Evolutionary conservation across 1,284 basidiomycete species (phyloP).

Genomic region (Apiotrichum porosum): DNA sequence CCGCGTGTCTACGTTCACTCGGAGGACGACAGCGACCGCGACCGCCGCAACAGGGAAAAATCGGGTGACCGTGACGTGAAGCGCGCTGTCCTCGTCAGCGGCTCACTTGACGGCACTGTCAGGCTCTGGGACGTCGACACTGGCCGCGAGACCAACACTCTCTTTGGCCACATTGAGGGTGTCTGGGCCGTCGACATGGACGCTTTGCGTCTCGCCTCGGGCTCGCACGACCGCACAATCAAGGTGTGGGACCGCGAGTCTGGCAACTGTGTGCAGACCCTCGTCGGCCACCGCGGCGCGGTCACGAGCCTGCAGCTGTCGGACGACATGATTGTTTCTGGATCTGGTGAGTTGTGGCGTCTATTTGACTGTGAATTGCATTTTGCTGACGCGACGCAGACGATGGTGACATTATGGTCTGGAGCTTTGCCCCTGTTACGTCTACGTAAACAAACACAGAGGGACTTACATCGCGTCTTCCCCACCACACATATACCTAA

Average conservation of each 20-base stretch:
- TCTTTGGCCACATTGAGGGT: slow-evolving; percentile 90
- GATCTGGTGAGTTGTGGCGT: too few relatives aligned
- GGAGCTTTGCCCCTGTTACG: slow-evolving; percentile 59
- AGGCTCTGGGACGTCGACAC: slow-evolving; percentile 94
- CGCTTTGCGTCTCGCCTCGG: slow-evolving; percentile 84
- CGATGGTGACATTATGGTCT: slow-evolving; percentile 53
- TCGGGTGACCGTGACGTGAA: slow-evolving; percentile 34
- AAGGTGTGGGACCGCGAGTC: slow-evolving; percentile 88
- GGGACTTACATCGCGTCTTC: not conserved
- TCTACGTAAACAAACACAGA: too few relatives aligned
- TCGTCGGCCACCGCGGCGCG: slow-evolving; percentile 90
- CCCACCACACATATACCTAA: not conserved
- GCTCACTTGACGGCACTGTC: slow-evolving; percentile 92
- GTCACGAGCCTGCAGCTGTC: slow-evolving; percentile 86
- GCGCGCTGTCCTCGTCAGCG: slow-evolving; percentile 74
- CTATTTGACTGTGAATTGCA: too few relatives aligned
- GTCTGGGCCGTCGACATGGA: slow-evolving; percentile 95
- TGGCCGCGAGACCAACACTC: slow-evolving; percentile 70
- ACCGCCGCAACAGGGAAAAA: slow-evolving; percentile 4
- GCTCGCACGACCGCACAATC: slow-evolving; percentile 60
- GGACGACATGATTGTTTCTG: slow-evolving; percentile 93
- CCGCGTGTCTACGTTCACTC: slow-evolving; percentile 37
- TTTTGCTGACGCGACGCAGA: too few relatives aligned
- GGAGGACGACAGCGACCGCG: slow-evolving; percentile 13
- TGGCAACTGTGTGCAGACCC: slow-evolving; percentile 78